Base-by-base conservation (phyloP, 306 rosid species). In the Prunus padus region DNA sequence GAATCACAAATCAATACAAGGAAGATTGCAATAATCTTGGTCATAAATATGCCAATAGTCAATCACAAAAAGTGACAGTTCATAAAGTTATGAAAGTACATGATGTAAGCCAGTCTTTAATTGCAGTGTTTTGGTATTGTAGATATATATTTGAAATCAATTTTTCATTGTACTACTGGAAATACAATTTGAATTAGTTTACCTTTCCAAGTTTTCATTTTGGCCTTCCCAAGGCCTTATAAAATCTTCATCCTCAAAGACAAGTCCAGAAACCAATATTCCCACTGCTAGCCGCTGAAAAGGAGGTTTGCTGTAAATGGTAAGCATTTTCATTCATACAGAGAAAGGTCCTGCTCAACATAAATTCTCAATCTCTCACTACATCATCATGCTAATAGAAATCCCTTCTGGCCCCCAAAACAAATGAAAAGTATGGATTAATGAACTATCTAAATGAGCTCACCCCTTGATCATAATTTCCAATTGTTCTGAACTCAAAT, bases 221-320 rank as follows among this genome's bases (percentile, higher is more conserved):
- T 67, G 71, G 61, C 86, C 89, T 73, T 85, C 91, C 92, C 92
- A 88, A 68, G 92, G 96, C 78, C 72, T 81, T 52, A 80, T 1
- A 37, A 86, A 90, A 85, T 90, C 92, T 64, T 80, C 80, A 84
- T 81, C 86, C 57, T 81, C 68, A 69, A 86, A 86, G 59, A 83
- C 92, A 78, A 86, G 85, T 74, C 91, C 96, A 8, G 96, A 88
- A 79, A 90, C 84, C 76, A 77, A 82, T 78, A 90, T 85, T 72
- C 82, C 87, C 76, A 90, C 92, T 25, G 88, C 86, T 44, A 90
- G 88, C 73, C 75, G 84, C 89, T 88, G 89, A 77, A 77, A 82
- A 73, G 31, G 25, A 76, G 71, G 65, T 80, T 73, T 59, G 26
- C 49, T 77, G 65, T 72, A 71, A 81, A 46, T 19, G 13, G 63